Conservation (phyloP, 2,329 filamentous ascomycete species). For the Neopestalotiopsis sp. region DNA sequence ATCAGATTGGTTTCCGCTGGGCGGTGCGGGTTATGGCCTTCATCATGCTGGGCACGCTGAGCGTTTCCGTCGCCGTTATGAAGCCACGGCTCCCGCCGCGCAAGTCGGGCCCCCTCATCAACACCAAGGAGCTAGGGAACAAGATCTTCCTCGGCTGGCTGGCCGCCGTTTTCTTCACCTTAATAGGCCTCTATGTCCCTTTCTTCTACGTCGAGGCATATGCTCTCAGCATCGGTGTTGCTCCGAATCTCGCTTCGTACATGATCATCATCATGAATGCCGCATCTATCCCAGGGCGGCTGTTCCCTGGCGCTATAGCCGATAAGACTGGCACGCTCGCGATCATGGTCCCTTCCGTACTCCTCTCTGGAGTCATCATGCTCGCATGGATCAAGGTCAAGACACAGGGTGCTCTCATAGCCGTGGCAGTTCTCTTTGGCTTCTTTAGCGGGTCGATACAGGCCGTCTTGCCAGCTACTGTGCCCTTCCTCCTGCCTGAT, state of each 20-base stretch:
- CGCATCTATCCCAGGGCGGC: slow-evolving; percentile 37
- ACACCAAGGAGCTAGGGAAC: background rate
- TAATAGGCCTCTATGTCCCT: slow-evolving; percentile 7
- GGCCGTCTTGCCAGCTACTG: slow-evolving; percentile 41
- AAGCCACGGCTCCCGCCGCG: background rate
- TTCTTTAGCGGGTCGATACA: slow-evolving; percentile 46
- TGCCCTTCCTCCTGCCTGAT: slow-evolving; percentile 38
- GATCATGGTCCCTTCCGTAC: slow-evolving; percentile 33
- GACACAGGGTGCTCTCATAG: slow-evolving; percentile 32
- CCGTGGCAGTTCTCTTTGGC: slow-evolving; percentile 41
- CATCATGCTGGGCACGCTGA: background rate
- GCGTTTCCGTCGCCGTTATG: background rate
- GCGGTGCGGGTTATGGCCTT: slow-evolving; percentile 53
- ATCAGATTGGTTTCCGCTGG: slow-evolving; percentile 49
- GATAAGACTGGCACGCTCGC: slow-evolving; percentile 42
- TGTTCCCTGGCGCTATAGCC: slow-evolving; percentile 38
- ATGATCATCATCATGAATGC: slow-evolving; percentile 39
- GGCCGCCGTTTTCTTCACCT: background rate
- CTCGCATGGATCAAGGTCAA: slow-evolving; percentile 39
- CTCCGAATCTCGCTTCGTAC: slow-evolving; percentile 29
- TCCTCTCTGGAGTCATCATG: slow-evolving; percentile 34
- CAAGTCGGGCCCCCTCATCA: background rate
- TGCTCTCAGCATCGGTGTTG: slow-evolving; percentile 20
- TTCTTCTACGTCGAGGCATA: slow-evolving; percentile 26
- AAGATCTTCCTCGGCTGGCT: background rate